These are phyloP conservation scores for Ascoidea tarda DNA, from an alignment of 805 yeast genomes.

Conservation along the genomic window DNA sequence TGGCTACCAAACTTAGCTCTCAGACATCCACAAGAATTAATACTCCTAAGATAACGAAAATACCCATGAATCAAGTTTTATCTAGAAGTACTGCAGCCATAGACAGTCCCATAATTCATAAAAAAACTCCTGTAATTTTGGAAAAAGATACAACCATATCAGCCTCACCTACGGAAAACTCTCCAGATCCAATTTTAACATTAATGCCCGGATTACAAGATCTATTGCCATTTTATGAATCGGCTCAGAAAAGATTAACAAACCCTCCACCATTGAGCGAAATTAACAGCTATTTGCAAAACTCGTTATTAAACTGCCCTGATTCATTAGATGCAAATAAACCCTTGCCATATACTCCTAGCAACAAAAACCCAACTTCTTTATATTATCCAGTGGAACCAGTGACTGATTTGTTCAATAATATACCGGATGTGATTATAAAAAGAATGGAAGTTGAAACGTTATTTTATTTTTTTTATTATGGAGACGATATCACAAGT, in stretches of 20 bases:
- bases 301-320: slow-evolving; percentile 79
- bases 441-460: slow-evolving; percentile 76
- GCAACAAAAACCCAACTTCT: slow-evolving; percentile 79
- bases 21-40: too few relatives aligned
- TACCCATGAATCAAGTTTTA: too few relatives aligned
- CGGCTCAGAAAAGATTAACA: slow-evolving; percentile 25
- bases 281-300: slow-evolving; percentile 49
- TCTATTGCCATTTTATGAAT: slow-evolving; percentile 16
- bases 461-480: slow-evolving; percentile 83
- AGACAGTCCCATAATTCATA: slow-evolving; percentile 11
- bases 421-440: slow-evolving; percentile 32
- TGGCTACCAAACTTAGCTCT: too few relatives aligned
- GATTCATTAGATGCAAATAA: slow-evolving; percentile 84
- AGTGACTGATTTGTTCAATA: slow-evolving; percentile 47
- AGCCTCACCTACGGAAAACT: slow-evolving; percentile 5
- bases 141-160: slow-evolving; percentile 11
- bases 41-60: too few relatives aligned
- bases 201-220: slow-evolving; percentile 13
- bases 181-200: slow-evolving; percentile 1
- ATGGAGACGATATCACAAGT: slow-evolving; percentile 27
- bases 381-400: slow-evolving; percentile 58
- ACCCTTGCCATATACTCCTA: slow-evolving; percentile 58
- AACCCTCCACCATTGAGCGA: slow-evolving; percentile 40
- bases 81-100: too few relatives aligned
- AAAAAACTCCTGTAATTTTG: slow-evolving; percentile 9